Evolutionary conservation across 768 basidiomycete genomes (phyloP).

Genomic region (Pleurotus platypus): DNA sequence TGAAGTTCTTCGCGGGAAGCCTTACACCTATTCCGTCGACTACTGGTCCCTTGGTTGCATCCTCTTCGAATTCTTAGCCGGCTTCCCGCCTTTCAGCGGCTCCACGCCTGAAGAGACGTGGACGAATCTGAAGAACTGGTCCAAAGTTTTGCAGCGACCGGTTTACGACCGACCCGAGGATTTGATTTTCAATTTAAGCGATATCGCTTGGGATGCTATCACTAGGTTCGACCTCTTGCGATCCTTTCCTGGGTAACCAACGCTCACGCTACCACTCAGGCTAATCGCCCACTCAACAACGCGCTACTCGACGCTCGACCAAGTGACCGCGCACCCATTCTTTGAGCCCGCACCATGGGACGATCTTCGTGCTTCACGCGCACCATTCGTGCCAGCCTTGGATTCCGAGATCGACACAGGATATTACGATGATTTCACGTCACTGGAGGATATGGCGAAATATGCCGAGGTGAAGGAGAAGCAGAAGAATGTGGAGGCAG

Average conservation of each 20-base stretch:
- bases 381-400: slow-evolving; percentile 92
- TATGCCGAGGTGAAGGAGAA: slow-evolving; percentile 99
- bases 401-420: slow-evolving; percentile 95
- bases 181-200: slow-evolving; percentile 91
- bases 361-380: slow-evolving; percentile 65
- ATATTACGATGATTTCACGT: slow-evolving; percentile 91
- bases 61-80: slow-evolving; percentile 93
- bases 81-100: slow-evolving; percentile 98
- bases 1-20: slow-evolving; percentile 89
- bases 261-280: slow-evolving; percentile 29
- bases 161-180: slow-evolving; percentile 96
- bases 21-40: slow-evolving; percentile 95
- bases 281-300: slow-evolving; percentile 85
- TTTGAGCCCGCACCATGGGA: slow-evolving; percentile 78
- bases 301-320: slow-evolving; percentile 70
- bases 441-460: slow-evolving; percentile 93
- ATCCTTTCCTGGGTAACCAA: neutral
- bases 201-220: slow-evolving; percentile 92
- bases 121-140: slow-evolving; percentile 99
- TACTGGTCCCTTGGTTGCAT: slow-evolving; percentile 99
- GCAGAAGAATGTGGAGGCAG: slow-evolving; percentile 88
- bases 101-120: slow-evolving; percentile 96
- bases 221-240: slow-evolving; percentile 52
- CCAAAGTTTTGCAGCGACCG: slow-evolving; percentile 84
- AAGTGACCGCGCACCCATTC: slow-evolving; percentile 80